Evolutionary conservation across 345 rosid genomes (phyloP).

Genomic region (Dipteronia dyeriana): DNA sequence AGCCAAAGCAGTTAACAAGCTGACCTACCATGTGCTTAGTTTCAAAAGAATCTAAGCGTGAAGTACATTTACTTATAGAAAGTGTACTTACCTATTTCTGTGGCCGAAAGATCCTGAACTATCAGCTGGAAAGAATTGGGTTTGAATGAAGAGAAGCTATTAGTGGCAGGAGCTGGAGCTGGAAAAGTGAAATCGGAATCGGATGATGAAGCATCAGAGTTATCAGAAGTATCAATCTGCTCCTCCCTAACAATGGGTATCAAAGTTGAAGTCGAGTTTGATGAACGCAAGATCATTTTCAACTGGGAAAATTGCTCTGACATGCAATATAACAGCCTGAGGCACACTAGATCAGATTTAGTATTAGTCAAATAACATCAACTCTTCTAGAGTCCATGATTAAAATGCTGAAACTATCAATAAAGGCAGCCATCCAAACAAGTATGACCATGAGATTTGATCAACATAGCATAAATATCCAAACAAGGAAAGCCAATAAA

Average conservation of each 20-base stretch:
- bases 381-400: constrained; percentile 7
- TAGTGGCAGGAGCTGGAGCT: constrained; percentile 46
- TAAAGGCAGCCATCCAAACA: constrained; percentile 9
- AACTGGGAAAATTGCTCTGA: constrained; percentile 86
- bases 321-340: constrained; percentile 84
- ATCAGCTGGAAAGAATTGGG: constrained; percentile 43
- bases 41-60: constrained; percentile 2
- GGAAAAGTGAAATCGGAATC: constrained; percentile 73
- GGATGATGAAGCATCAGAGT: constrained; percentile 62
- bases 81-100: constrained; percentile 52
- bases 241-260: constrained; percentile 42
- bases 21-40: not conserved
- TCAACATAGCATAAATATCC: constrained; percentile 1
- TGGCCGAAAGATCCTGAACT: constrained; percentile 57
- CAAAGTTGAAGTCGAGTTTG: constrained; percentile 48
- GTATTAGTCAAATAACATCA: constrained; percentile 47
- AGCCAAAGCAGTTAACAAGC: constrained; percentile 6
- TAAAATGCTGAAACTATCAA: not conserved
- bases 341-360: constrained; percentile 68
- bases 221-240: constrained; percentile 52
- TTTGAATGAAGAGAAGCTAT: constrained; percentile 27
- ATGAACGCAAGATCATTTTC: constrained; percentile 59
- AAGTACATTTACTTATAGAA: constrained; percentile 22
- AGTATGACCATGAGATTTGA: not conserved
- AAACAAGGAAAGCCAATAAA: not conserved